Evolutionary conservation across 306 rosid genomes (phyloP).

Genomic region (Prunus mume): DNA sequence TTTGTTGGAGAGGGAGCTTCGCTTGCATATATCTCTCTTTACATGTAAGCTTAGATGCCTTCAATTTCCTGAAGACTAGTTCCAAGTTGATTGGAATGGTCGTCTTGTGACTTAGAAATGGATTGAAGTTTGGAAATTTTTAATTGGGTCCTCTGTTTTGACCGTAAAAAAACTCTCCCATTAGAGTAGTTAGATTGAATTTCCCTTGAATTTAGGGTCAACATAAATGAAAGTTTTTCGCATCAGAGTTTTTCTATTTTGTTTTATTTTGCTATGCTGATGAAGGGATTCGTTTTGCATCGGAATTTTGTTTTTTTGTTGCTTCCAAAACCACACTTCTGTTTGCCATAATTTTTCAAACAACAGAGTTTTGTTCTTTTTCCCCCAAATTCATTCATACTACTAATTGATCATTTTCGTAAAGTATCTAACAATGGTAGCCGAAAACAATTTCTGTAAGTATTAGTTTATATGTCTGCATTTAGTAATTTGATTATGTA

Average conservation of each 20-base stretch:
- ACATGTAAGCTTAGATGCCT: not conserved
- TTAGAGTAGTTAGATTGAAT: not conserved
- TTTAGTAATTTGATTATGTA: not conserved
- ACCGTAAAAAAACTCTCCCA: not conserved
- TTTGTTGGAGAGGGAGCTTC: not conserved
- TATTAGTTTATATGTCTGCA: slow-evolving; percentile 3
- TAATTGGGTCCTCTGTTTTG: slow-evolving; percentile 2
- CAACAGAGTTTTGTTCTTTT: not conserved
- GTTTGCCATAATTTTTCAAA: not conserved
- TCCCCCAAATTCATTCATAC: not conserved
- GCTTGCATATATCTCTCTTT: not conserved
- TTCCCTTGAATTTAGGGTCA: slow-evolving; percentile 5
- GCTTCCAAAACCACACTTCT: not conserved
- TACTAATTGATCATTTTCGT: not conserved
- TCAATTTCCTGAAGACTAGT: slow-evolving; percentile 2
- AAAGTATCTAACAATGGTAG: slow-evolving; percentile 25
- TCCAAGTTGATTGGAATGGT: slow-evolving; percentile 1
- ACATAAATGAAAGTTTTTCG: not conserved
- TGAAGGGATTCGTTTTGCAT: not conserved
- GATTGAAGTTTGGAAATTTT: not conserved
- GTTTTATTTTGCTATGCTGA: not conserved
- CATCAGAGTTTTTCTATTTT: not conserved
- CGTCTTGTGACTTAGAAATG: not conserved
- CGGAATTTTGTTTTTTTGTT: not conserved
- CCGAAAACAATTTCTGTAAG: slow-evolving; percentile 29